A percentile compares a stretch with the other conserved stretches of the same genome.
These are phyloP conservation scores for Leishmania aethiopica DNA, from an alignment of 208 protist species.

Conservation along the genomic window DNA sequence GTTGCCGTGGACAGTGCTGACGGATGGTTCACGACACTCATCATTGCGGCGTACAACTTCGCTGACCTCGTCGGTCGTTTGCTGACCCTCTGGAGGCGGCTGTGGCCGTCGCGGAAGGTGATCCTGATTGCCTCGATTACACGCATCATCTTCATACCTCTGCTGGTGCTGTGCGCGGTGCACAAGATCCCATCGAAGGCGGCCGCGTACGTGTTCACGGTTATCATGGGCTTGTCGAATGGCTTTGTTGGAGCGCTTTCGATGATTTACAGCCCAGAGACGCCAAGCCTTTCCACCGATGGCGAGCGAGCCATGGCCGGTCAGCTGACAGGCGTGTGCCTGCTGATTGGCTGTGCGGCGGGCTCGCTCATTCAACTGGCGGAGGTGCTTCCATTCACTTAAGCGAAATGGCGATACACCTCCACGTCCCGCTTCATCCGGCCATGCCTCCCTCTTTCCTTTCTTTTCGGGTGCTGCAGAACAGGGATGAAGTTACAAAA, in stretches of 20 bases:
- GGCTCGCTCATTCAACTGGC: conserved; percentile 72
- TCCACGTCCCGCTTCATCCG: not conserved
- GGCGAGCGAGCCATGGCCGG: conserved; percentile 70
- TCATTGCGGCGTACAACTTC: conserved; percentile 78
- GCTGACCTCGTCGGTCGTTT: conserved; percentile 62
- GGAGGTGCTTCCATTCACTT: conserved; percentile 44
- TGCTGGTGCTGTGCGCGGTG: conserved; percentile 72
- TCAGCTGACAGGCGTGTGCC: conserved; percentile 53
- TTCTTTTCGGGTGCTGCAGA: too few species aligned
- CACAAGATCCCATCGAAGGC: conserved; percentile 54
- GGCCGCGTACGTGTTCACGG: conserved; percentile 56
- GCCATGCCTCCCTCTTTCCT: not conserved
- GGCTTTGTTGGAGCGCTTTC: conserved; percentile 78
- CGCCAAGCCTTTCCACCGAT: conserved; percentile 43
- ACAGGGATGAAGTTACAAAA: not conserved
- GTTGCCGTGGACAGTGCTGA: conserved; percentile 52
- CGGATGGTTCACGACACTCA: conserved; percentile 73
- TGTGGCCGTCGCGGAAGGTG: conserved; percentile 49
- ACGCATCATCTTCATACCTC: conserved; percentile 72
- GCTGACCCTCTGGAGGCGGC: conserved; percentile 40
- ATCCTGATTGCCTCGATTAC: conserved; percentile 39
- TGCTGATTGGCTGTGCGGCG: conserved; percentile 62
- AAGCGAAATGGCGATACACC: not conserved
- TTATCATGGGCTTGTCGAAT: conserved; percentile 64
- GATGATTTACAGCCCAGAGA: conserved; percentile 76